Percentiles rank a stretch among this genome's conserved stretches.
Evolutionary conservation across 108 stramenopile species (phyloP).

Genomic region (Nannochloropsis gaditana): DNA sequence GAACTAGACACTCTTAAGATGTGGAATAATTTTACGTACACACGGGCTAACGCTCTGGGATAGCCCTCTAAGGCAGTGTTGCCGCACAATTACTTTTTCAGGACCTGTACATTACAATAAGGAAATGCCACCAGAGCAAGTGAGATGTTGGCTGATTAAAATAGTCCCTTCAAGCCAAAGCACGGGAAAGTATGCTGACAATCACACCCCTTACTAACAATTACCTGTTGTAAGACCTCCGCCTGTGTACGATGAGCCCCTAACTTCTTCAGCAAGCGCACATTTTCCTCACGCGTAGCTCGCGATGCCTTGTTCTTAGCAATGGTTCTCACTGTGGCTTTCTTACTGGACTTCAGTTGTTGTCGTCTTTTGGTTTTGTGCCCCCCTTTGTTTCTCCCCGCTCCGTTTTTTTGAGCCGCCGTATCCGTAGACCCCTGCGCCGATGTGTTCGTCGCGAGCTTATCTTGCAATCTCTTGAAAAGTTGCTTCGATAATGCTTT

Average conservation of each 20-base stretch:
- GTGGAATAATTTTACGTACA: too few relatives aligned
- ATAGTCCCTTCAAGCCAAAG: too few relatives aligned
- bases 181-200: too few relatives aligned
- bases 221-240: constrained; percentile 7
- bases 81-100: too few relatives aligned
- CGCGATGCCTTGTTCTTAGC: not conserved
- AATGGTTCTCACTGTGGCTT: not conserved
- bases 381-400: not conserved
- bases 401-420: not conserved
- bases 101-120: too few relatives aligned
- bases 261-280: not conserved
- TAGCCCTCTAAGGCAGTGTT: too few relatives aligned
- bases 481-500: constrained; percentile 17
- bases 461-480: constrained; percentile 15
- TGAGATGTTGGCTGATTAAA: too few relatives aligned
- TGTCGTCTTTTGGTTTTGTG: not conserved
- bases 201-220: too few relatives aligned
- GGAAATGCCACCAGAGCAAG: too few relatives aligned
- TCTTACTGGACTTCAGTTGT: not conserved
- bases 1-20: too few relatives aligned
- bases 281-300: not conserved
- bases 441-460: not conserved
- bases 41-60: too few relatives aligned
- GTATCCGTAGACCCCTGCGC: not conserved
- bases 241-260: not conserved